Evolutionary conservation across 805 yeast species (phyloP).

Genomic region (Schwanniomyces polymorphus): DNA sequence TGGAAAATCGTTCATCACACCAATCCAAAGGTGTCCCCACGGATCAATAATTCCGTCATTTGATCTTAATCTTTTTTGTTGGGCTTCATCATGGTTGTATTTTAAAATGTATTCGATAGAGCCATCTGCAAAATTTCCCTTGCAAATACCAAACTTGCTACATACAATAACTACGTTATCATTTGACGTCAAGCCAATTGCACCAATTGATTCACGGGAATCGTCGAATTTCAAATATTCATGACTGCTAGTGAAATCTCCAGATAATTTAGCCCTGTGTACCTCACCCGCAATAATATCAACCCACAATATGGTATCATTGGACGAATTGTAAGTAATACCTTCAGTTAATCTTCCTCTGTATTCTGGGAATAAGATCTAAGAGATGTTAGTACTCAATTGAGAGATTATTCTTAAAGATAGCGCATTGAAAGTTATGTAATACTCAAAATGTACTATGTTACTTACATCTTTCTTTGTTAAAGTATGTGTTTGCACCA

Average conservation of each 20-base stretch:
- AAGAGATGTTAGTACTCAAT: not conserved
- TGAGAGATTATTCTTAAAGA: not conserved
- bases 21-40: slow-evolving; percentile 75
- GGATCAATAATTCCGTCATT: slow-evolving; percentile 85
- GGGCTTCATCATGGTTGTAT: slow-evolving; percentile 28
- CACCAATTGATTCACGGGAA: slow-evolving; percentile 57
- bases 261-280: slow-evolving; percentile 29
- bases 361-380: slow-evolving; percentile 24
- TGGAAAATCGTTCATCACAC: slow-evolving; percentile 69
- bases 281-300: slow-evolving; percentile 41
- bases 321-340: slow-evolving; percentile 57
- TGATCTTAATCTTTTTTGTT: slow-evolving; percentile 39
- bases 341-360: slow-evolving; percentile 64
- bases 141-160: slow-evolving; percentile 63
- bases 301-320: slow-evolving; percentile 51
- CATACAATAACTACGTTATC: slow-evolving; percentile 60
- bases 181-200: slow-evolving; percentile 63
- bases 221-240: slow-evolving; percentile 37
- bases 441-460: not conserved
- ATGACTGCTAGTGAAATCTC: slow-evolving; percentile 22
- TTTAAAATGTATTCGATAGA: slow-evolving; percentile 41
- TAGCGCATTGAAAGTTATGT: not conserved
- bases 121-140: slow-evolving; percentile 44
- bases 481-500: slow-evolving; percentile 1
- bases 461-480: slow-evolving; percentile 4